Base-by-base conservation (phyloP, 495 filamentous ascomycete species). In the Neurospora africana region DNA sequence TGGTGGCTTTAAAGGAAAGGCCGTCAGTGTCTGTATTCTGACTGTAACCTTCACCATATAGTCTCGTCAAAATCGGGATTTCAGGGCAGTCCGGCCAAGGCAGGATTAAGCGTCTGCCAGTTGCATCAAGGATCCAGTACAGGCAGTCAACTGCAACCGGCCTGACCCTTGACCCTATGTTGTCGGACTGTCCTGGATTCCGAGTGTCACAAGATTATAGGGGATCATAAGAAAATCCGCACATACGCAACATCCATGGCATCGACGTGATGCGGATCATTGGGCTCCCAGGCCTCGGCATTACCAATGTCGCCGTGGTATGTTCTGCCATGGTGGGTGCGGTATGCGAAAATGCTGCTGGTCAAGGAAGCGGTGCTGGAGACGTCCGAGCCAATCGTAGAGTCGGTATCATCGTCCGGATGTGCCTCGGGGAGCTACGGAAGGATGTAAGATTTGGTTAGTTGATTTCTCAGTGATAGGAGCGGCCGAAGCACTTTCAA, bases 281-380 rank as follows among this genome's bases (percentile, higher is more conserved):
- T 80, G 4, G 78, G 78, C 5, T 73, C 68, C 78, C 78, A 78
- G 23, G 3, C 37, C 21, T 68, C 33, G n/a, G 47, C 37, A 27
- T 47, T 35, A 58, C 47, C 27, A 7, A 44, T 8, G n/a, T 79
- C 78, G 13, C 74, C 76, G 39, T 82, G 80, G 68, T 76, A 85
- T 7, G 78, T 82, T 15, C 83, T 77, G 21, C 82, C 82, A 58
- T 83, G 78, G 35, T 84, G 73, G 36, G 74, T 81, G 19, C 82
- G 80, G 76, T 85, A 86, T 41, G 85, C 79, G 8, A 82, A 39
- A 19, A 87, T 84, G 71, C 78, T 84, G 5, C 81, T 79, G 7
- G 79, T 81, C 36, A 87, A 78, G 19, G 84, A 85, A 5, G 79
- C 78, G 13, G 84, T 86, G 21, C 76, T 79, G 38, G 13, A 19